Evolutionary conservation across 164 flowering plant species (phyloP).

Genomic region (Malania oleifera): DNA sequence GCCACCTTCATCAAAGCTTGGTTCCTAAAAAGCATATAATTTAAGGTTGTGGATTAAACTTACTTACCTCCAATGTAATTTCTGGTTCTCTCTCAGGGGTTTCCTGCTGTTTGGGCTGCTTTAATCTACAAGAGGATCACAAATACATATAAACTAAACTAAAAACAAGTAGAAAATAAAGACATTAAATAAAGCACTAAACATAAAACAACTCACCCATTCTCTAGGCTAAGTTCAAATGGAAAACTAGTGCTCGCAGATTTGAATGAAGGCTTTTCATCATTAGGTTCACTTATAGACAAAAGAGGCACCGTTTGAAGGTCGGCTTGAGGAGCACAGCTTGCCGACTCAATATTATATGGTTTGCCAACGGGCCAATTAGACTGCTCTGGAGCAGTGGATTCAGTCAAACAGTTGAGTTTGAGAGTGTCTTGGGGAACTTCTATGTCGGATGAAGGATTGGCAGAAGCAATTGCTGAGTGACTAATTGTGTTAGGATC

Average conservation of each 20-base stretch:
- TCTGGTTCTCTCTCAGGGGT: conserved; percentile 18
- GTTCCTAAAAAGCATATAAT: background rate
- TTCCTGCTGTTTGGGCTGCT: conserved; percentile 15
- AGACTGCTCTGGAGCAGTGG: conserved; percentile 15
- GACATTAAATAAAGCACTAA: background rate
- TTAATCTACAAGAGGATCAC: conserved; percentile 16
- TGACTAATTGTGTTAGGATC: conserved; percentile 11
- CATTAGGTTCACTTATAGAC: conserved; percentile 13
- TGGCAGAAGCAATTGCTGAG: conserved; percentile 11
- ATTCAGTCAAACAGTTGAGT: conserved; percentile 12
- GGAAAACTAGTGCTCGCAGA: conserved; percentile 6
- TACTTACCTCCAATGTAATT: conserved; percentile 24
- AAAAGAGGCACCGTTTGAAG: conserved; percentile 4
- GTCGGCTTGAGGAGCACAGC: conserved; percentile 14
- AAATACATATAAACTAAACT: background rate
- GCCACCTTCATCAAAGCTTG: background rate
- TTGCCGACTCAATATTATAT: conserved; percentile 9
- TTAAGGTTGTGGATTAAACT: conserved; percentile 11
- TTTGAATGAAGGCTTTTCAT: conserved; percentile 1
- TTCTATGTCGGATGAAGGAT: conserved; percentile 10
- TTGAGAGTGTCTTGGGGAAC: conserved; percentile 18
- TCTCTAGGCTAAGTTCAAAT: conserved; percentile 12
- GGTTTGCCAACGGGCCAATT: conserved; percentile 4
- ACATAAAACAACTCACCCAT: conserved; percentile 12
- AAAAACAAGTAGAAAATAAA: background rate